These are phyloP conservation scores for Suillus variegatus DNA, from an alignment of 768 basidiomycete genomes.

Conservation along the genomic window DNA sequence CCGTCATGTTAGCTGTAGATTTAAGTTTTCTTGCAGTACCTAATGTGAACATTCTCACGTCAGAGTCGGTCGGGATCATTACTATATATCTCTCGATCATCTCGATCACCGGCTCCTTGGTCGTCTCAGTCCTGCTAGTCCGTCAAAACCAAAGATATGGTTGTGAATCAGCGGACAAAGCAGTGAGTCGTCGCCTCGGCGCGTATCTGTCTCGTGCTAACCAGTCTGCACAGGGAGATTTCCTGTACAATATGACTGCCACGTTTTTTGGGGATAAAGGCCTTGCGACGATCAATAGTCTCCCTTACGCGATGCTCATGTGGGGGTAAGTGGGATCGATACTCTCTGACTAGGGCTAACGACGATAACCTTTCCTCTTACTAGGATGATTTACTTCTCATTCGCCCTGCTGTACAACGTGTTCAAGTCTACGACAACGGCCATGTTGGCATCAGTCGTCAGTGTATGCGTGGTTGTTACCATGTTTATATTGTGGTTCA, in stretches of 20 bases:
- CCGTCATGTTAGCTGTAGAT: slow-evolving; percentile 35
- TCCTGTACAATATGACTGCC: slow-evolving; percentile 15
- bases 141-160: slow-evolving; percentile 35
- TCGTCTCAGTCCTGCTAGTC: slow-evolving; percentile 13
- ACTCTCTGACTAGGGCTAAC: neutral
- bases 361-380: neutral
- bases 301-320: slow-evolving; percentile 53
- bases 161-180: slow-evolving; percentile 33
- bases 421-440: neutral
- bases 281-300: slow-evolving; percentile 47
- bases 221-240: neutral
- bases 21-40: slow-evolving; percentile 38
- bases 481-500: slow-evolving; percentile 7
- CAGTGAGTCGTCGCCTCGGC: slow-evolving; percentile 30
- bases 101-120: slow-evolving; percentile 11
- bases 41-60: slow-evolving; percentile 27
- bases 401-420: slow-evolving; percentile 1
- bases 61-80: slow-evolving; percentile 1
- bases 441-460: neutral
- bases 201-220: neutral
- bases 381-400: slow-evolving; percentile 13
- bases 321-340: slow-evolving; percentile 44
- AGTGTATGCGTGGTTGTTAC: slow-evolving; percentile 5
- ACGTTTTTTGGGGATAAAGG: slow-evolving; percentile 38
- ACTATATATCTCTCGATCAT: slow-evolving; percentile 13